Evolutionary conservation across 345 rosid genomes (phyloP), one percentile per base, ranked within the genome.

Genomic region (Hibiscus mutabilis): DNA sequence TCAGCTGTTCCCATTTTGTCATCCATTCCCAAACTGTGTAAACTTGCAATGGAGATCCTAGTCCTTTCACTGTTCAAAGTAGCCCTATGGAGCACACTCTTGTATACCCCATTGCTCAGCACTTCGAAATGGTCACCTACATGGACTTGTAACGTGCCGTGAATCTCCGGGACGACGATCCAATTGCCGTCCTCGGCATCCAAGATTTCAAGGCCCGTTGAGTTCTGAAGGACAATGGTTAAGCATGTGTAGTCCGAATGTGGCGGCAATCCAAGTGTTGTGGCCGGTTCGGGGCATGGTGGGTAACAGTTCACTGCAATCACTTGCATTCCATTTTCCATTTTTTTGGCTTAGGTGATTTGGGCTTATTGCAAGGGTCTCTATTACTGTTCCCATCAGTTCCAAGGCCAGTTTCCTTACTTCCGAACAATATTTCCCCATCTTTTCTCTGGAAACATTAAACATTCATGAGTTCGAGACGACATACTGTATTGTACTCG

Each of bases 111-210:
- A 51, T 92, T 88, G 85, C 92, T 90, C 4, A 88, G 81, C 1
- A 87, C 92, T 75, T 87, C 90, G 6, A 88, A 65, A 61, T 87
- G 98, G 96, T 90, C 92, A 0, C 97, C 92, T 1, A 87, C 65
- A 35, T 84, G 86, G 14, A 90, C 92, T 73, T 85, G 86, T 16
- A 92, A 86, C 14, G 84, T 86, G 2, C 91, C 92, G 1, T 47
- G 66, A 60, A 77, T 40, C n/a, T 75, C 22, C 0, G 92, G 91
- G 68, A 85, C 82, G 4, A 31, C 3, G 44, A 61, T 74, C 96
- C 96, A 92, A 0, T 74, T 56, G 42, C 77, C 74, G 24, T 82
- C 83, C 4, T 37, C 21, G 0, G 66, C 22, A 69, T 86, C 87
- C 22, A 74, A 11, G 74, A 88, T 85, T 60, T 87, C 84, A 13